Percentiles rank a stretch among this genome's conserved stretches.
Conservation (phyloP, 768 basidiomycete genomes). For the Mycena indigotica region DNA sequence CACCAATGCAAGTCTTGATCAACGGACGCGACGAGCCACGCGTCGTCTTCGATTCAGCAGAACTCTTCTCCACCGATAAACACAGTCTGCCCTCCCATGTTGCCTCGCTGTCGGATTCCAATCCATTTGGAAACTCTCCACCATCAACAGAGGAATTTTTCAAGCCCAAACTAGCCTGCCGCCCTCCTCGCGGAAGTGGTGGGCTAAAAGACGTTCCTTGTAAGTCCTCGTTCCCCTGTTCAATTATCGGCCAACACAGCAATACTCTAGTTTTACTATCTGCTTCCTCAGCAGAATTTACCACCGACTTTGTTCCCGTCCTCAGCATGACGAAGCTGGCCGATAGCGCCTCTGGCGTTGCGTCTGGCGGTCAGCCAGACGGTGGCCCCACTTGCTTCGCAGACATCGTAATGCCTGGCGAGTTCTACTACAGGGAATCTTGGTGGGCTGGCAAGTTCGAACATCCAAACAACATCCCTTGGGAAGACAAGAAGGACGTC, state of each 20-base stretch:
- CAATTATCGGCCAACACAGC: not conserved
- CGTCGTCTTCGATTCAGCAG: slow-evolving; percentile 16
- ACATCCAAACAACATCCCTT: slow-evolving; percentile 10
- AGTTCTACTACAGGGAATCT: slow-evolving; percentile 23
- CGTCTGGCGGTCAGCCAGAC: not conserved
- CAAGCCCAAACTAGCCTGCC: not conserved
- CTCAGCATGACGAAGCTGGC: slow-evolving; percentile 20
- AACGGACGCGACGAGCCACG: slow-evolving; percentile 25
- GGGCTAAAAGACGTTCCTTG: slow-evolving; percentile 8
- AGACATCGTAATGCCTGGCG: slow-evolving; percentile 18
- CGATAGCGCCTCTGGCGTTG: not conserved
- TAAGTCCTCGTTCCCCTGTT: slow-evolving; percentile 1
- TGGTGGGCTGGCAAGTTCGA: slow-evolving; percentile 23
- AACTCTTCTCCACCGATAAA: not conserved
- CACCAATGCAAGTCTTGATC: slow-evolving; percentile 16
- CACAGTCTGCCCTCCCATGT: not conserved
- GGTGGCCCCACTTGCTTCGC: slow-evolving; percentile 14
- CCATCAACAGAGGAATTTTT: slow-evolving; percentile 14
- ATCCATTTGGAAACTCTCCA: slow-evolving; percentile 13
- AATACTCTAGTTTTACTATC: slow-evolving; percentile 12
- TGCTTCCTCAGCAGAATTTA: slow-evolving; percentile 22
- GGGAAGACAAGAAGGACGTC: slow-evolving; percentile 12
- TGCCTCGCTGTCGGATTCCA: not conserved
- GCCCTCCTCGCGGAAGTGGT: slow-evolving; percentile 1
- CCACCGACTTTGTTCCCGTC: slow-evolving; percentile 22